These are phyloP conservation scores for Diaporthe australafricana DNA, from an alignment of 2,329 filamentous ascomycete genomes.

Conservation along the genomic window DNA sequence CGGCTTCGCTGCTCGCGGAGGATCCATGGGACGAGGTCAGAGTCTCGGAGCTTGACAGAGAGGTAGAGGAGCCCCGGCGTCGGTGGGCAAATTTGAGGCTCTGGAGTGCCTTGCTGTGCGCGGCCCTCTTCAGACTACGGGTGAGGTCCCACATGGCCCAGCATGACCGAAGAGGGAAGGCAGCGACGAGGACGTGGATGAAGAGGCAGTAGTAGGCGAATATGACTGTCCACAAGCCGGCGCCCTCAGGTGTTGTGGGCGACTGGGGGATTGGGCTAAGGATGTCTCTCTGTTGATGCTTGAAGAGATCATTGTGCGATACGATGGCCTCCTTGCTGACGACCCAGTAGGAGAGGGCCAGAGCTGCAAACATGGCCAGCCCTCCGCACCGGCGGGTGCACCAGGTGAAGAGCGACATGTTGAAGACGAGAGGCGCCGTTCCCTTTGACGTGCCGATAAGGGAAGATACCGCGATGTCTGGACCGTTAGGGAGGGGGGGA, in stretches of 20 bases:
- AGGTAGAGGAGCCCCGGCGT: constrained; percentile 65
- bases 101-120: constrained; percentile 57
- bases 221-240: constrained; percentile 62
- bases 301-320: constrained; percentile 54
- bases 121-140: constrained; percentile 58
- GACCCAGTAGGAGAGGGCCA: constrained; percentile 65
- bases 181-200: constrained; percentile 72
- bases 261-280: constrained; percentile 50
- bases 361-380: constrained; percentile 62
- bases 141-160: constrained; percentile 72
- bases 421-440: constrained; percentile 36
- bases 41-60: constrained; percentile 67
- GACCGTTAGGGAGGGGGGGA: constrained; percentile 34
- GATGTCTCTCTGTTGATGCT: constrained; percentile 54
- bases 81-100: constrained; percentile 59
- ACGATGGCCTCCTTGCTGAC: constrained; percentile 61
- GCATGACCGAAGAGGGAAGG: constrained; percentile 72
- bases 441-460: constrained; percentile 20
- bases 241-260: constrained; percentile 51
- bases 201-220: constrained; percentile 75
- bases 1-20: constrained; percentile 62
- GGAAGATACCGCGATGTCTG: constrained; percentile 40
- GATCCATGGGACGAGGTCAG: constrained; percentile 60
- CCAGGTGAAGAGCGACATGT: constrained; percentile 67
- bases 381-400: constrained; percentile 65